Conservation (phyloP, 768 basidiomycete species). For the Leccinellum albellum region DNA sequence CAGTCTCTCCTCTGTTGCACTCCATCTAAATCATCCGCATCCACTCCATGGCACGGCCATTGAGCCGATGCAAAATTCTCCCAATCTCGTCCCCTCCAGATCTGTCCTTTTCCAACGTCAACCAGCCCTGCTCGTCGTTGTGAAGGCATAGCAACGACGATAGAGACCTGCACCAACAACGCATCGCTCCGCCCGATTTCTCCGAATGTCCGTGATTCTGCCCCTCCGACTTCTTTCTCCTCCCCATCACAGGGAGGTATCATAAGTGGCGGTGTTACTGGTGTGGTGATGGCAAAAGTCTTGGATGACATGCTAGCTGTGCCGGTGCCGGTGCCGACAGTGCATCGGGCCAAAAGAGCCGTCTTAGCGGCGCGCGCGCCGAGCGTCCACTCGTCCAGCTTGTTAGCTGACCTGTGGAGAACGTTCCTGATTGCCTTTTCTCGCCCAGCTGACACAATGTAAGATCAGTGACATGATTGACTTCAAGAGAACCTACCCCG, state of each 20-base stretch:
- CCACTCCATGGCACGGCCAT: slow-evolving; percentile 17
- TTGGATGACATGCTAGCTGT: neutral
- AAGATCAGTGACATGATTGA: neutral
- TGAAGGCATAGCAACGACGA: slow-evolving; percentile 41
- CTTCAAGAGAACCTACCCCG: slow-evolving; percentile 52
- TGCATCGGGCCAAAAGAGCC: neutral
- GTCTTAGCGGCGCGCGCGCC: neutral
- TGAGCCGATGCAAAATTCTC: slow-evolving; percentile 31
- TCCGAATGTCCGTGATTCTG: neutral
- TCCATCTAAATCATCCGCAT: neutral
- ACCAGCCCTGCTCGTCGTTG: neutral
- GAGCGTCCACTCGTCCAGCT: slow-evolving; percentile 61
- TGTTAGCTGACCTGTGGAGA: slow-evolving; percentile 62
- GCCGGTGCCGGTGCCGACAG: neutral
- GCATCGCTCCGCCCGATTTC: slow-evolving; percentile 7
- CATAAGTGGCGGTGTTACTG: neutral
- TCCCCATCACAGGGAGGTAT: neutral
- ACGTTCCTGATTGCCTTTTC: slow-evolving; percentile 80
- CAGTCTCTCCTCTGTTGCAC: neutral
- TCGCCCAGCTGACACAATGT: slow-evolving; percentile 50
- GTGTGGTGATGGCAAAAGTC: too few species aligned
- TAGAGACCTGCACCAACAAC: slow-evolving; percentile 34
- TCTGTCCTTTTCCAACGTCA: neutral
- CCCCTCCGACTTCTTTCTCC: neutral
- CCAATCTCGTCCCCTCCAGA: slow-evolving; percentile 27